These are phyloP conservation scores for Volvariella volvacea DNA, from an alignment of 1,284 basidiomycete genomes.

Conservation along the genomic window DNA sequence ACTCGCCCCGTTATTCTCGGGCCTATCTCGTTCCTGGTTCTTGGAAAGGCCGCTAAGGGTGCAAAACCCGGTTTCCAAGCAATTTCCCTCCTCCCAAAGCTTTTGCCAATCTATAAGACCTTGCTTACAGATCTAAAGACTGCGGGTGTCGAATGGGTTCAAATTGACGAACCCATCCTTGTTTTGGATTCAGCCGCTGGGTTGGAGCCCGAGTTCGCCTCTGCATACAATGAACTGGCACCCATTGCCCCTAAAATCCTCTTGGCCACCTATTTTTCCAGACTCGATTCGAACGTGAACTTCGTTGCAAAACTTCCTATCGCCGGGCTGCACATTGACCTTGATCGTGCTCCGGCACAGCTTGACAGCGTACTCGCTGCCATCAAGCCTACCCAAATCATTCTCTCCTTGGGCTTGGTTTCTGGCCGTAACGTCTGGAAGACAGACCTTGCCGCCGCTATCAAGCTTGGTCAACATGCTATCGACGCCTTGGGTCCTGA, in stretches of 20 bases:
- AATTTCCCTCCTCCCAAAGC: conserved; percentile 84
- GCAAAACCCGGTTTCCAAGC: conserved; percentile 85
- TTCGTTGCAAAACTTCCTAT: conserved; percentile 93
- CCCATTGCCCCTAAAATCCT: conserved; percentile 88
- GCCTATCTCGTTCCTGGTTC: conserved; percentile 91
- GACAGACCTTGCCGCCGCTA: conserved; percentile 84
- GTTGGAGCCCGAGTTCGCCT: conserved; percentile 78
- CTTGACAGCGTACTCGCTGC: conserved; percentile 82
- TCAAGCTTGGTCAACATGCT: conserved; percentile 84
- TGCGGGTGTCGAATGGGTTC: conserved; percentile 91
- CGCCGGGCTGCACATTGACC: conserved; percentile 93
- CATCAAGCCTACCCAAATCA: conserved; percentile 75
- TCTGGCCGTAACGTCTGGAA: conserved; percentile 99
- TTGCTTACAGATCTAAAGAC: conserved; percentile 88
- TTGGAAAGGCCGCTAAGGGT: conserved; percentile 90
- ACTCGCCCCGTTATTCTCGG: conserved; percentile 97
- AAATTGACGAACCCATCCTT: conserved; percentile 96
- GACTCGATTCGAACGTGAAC: conserved; percentile 88
- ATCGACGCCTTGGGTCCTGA: conserved; percentile 76
- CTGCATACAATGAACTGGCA: conserved; percentile 79
- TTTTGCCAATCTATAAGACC: conserved; percentile 90
- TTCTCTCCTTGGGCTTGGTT: conserved; percentile 92
- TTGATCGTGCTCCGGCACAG: conserved; percentile 90
- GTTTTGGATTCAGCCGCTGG: conserved; percentile 84
- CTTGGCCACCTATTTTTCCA: conserved; percentile 94